Percentiles rank a stretch among this genome's conserved stretches.
These are phyloP conservation scores for Calophaca sinica DNA, from an alignment of 306 rosid genomes.

Conservation along the genomic window DNA sequence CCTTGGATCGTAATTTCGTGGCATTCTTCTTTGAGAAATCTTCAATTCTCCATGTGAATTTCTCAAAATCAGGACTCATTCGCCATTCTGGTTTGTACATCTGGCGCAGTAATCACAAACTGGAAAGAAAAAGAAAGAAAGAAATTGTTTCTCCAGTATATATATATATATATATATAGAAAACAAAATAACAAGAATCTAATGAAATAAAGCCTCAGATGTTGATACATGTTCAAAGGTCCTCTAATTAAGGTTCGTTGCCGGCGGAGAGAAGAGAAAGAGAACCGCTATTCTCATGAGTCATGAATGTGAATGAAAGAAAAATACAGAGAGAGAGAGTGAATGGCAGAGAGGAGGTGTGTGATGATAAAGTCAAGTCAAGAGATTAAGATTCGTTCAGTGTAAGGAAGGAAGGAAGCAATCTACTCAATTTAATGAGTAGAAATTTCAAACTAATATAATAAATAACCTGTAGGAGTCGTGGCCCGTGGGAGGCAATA, in stretches of 20 bases:
- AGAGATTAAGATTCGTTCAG: background rate
- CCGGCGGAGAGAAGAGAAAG: background rate
- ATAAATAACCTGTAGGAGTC: too few species aligned
- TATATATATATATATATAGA: background rate
- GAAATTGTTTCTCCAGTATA: background rate
- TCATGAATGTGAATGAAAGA: slow-evolving; percentile 3
- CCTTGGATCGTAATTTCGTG: slow-evolving; percentile 41
- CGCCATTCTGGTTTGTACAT: slow-evolving; percentile 26
- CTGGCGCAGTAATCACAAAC: background rate
- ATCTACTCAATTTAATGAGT: background rate
- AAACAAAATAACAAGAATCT: background rate
- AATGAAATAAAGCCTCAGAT: background rate
- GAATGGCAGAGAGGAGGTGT: background rate
- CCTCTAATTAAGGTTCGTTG: background rate
- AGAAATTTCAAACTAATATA: slow-evolving; percentile 20
- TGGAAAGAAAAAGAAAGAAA: background rate
- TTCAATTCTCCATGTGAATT: slow-evolving; percentile 50
- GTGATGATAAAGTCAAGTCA: slow-evolving; percentile 40
- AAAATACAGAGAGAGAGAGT: background rate
- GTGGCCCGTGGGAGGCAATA: too few species aligned
- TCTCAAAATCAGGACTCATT: slow-evolving; percentile 38
- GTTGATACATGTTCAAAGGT: background rate
- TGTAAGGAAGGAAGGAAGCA: slow-evolving; percentile 4
- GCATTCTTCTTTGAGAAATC: slow-evolving; percentile 39
- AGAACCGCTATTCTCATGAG: too few species aligned